Percentiles rank a stretch among this genome's conserved stretches.
phyloP scores from a whole-genome alignment of 1,284 basidiomycete genomes.

The Heterobasidion irregulare region DNA sequence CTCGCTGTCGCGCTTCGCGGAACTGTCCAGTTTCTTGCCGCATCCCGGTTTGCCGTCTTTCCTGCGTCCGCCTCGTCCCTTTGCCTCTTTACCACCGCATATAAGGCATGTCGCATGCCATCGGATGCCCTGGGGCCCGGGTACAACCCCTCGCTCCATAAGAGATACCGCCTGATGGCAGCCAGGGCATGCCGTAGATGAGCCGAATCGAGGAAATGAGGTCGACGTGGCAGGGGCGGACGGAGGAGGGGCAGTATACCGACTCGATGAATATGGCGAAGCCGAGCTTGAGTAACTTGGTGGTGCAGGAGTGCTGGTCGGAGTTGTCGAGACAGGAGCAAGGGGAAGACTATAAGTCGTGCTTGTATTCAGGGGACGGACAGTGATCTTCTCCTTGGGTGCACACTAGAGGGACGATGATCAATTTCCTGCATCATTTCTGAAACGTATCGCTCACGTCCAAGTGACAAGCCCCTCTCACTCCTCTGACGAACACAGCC shows the following conservation, averaged over 20 bases:
- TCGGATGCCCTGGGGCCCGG: conserved; percentile 67
- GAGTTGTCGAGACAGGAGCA: conserved; percentile 10
- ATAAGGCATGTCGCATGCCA: conserved; percentile 74
- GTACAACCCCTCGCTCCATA: conserved; percentile 77
- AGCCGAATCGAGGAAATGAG: conserved; percentile 57
- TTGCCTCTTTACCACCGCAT: conserved; percentile 60
- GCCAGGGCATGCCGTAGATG: conserved; percentile 56
- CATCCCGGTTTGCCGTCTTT: conserved; percentile 61
- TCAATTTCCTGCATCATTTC: not conserved
- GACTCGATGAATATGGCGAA: conserved; percentile 27
- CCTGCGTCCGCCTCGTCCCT: conserved; percentile 28
- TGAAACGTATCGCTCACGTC: conserved; percentile 36
- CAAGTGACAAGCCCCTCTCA: conserved; percentile 61
- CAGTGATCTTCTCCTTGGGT: conserved; percentile 39
- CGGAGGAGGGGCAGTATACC: conserved; percentile 37
- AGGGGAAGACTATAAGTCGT: conserved; percentile 15
- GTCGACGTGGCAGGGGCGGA: conserved; percentile 29
- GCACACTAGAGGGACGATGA: conserved; percentile 41
- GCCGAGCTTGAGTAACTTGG: conserved; percentile 16
- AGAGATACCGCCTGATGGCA: conserved; percentile 64
- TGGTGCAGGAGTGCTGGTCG: not conserved
- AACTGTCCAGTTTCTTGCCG: conserved; percentile 74
- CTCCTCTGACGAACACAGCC: conserved; percentile 57
- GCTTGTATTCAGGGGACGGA: conserved; percentile 21
- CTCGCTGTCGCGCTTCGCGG: conserved; percentile 60